These are phyloP conservation scores for Linnemannia zychae DNA, from an alignment of 192 early-diverging fungal species.

Conservation along the genomic window DNA sequence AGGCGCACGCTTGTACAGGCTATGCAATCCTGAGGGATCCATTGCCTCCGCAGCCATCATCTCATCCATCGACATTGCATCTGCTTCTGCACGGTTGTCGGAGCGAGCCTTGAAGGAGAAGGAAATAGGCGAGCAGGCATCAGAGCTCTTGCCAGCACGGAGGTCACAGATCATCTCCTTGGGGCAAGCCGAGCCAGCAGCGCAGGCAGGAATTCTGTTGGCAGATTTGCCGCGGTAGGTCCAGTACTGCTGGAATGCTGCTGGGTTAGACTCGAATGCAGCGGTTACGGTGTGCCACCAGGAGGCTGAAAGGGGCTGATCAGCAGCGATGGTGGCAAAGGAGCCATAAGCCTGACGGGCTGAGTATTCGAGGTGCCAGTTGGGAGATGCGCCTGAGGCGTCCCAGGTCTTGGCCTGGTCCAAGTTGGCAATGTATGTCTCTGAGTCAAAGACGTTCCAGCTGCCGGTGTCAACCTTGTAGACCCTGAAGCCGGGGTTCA, in stretches of 20 bases:
- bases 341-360: conserved; percentile 54
- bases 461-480: conserved; percentile 64
- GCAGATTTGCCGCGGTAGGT: conserved; percentile 53
- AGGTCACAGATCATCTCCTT: conserved; percentile 20
- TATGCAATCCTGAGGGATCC: conserved; percentile 12
- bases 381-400: conserved; percentile 8
- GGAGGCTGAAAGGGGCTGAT: conserved; percentile 40
- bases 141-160: conserved; percentile 31
- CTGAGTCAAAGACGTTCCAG: conserved; percentile 61
- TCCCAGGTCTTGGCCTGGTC: conserved; percentile 51
- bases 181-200: neutral
- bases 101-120: neutral
- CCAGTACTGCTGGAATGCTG: conserved; percentile 59
- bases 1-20: neutral
- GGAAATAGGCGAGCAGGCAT: conserved; percentile 9
- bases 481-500: conserved; percentile 68
- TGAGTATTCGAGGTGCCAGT: conserved; percentile 66
- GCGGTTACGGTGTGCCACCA: conserved; percentile 66
- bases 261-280: conserved; percentile 45
- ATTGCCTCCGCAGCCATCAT: conserved; percentile 3
- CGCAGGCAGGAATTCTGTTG: conserved; percentile 2
- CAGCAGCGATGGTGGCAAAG: neutral
- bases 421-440: conserved; percentile 64
- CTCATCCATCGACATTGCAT: neutral
- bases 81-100: neutral